Percentiles rank a stretch among this genome's conserved stretches.
phyloP scores from a whole-genome alignment of 192 early-diverging fungal genomes.

The Entophlyctis luteolus region DNA sequence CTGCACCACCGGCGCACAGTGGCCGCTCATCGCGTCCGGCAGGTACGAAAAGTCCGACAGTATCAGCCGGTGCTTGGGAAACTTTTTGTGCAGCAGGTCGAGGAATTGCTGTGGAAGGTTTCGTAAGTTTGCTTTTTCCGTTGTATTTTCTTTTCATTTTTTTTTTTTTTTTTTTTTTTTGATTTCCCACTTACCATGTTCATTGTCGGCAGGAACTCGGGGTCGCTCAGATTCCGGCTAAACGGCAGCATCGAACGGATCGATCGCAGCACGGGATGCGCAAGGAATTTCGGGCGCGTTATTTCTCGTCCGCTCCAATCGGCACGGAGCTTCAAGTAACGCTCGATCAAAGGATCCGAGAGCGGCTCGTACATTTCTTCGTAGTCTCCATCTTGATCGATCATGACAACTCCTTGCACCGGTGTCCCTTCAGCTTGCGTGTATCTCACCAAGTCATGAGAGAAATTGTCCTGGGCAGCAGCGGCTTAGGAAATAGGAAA shows the following conservation, averaged over 20 bases:
- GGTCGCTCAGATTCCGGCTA: conserved; percentile 74
- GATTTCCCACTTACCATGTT: conserved; percentile 17
- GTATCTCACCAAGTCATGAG: conserved; percentile 92
- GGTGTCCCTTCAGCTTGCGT: conserved; percentile 68
- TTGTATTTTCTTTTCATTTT: too few species aligned
- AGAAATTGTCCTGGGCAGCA: conserved; percentile 80
- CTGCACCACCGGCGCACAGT: conserved; percentile 91
- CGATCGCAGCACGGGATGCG: conserved; percentile 42
- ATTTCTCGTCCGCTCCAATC: conserved; percentile 40
- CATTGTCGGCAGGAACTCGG: conserved; percentile 91
- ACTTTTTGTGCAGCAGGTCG: conserved; percentile 69
- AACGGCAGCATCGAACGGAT: conserved; percentile 69
- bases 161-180: too few species aligned
- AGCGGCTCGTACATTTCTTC: conserved; percentile 80
- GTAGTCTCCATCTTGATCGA: conserved; percentile 78
- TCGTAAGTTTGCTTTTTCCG: too few species aligned
- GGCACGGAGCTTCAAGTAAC: conserved; percentile 63
- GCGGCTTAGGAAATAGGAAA: not conserved
- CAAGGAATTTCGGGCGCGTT: conserved; percentile 60
- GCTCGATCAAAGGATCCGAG: conserved; percentile 69
- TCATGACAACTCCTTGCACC: conserved; percentile 76
- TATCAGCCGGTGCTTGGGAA: conserved; percentile 82
- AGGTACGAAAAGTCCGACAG: conserved; percentile 85
- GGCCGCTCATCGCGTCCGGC: conserved; percentile 77
- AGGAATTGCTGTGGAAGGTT: conserved; percentile 50